These are phyloP conservation scores for Ceratobasidium sp. DNA, from an alignment of 1,284 basidiomycete species.

Conservation along the genomic window DNA sequence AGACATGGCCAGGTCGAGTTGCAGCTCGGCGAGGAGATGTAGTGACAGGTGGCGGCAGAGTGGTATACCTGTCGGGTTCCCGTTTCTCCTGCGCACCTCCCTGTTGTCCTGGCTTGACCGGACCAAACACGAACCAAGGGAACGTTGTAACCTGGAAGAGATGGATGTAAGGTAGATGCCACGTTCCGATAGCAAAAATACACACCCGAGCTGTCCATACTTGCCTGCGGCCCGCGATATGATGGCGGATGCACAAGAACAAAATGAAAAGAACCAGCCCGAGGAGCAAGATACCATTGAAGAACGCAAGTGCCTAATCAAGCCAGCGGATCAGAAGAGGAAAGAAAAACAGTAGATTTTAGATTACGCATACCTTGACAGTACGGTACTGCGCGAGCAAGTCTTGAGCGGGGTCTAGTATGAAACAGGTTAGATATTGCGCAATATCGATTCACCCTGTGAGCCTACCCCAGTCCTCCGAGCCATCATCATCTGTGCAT, in stretches of 20 bases:
- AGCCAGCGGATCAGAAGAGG: slow-evolving; percentile 7
- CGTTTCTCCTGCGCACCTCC: slow-evolving; percentile 24
- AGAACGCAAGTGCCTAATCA: slow-evolving; percentile 73
- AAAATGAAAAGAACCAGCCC: slow-evolving; percentile 67
- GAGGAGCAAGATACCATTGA: slow-evolving; percentile 73
- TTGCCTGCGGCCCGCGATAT: slow-evolving; percentile 67
- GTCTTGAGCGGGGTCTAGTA: slow-evolving; percentile 67
- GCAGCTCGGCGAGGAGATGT: slow-evolving; percentile 33
- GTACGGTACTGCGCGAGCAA: slow-evolving; percentile 82
- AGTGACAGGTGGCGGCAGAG: slow-evolving; percentile 41
- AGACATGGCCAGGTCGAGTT: slow-evolving; percentile 27
- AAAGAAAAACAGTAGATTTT: background rate
- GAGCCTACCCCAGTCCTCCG: slow-evolving; percentile 45
- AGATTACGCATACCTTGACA: slow-evolving; percentile 21
- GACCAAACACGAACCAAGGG: slow-evolving; percentile 63
- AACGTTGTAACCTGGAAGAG: slow-evolving; percentile 61
- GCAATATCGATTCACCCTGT: background rate
- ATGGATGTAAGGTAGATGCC: slow-evolving; percentile 30
- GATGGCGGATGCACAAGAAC: slow-evolving; percentile 67
- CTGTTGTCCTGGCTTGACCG: slow-evolving; percentile 27
- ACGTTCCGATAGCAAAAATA: slow-evolving; percentile 21
- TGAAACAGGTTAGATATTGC: slow-evolving; percentile 2
- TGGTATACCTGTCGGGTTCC: slow-evolving; percentile 23
- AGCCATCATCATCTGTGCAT: slow-evolving; percentile 66
- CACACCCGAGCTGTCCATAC: slow-evolving; percentile 69